These are phyloP conservation scores for Colletotrichum endophyticum DNA, from an alignment of 2,329 filamentous ascomycete species.

Conservation along the genomic window DNA sequence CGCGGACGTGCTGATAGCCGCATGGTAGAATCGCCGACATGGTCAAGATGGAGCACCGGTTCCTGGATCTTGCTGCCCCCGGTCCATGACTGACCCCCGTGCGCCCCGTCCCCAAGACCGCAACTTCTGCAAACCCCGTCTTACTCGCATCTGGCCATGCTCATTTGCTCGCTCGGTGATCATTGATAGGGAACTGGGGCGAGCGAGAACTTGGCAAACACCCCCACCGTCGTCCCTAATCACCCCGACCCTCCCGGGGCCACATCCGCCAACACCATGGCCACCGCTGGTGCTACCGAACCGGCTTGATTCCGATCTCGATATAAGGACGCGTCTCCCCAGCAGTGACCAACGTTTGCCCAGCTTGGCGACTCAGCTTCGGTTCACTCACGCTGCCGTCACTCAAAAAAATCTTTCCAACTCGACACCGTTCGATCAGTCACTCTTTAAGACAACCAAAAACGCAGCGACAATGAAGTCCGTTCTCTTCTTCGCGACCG, in stretches of 20 bases:
- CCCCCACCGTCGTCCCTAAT: slow-evolving; percentile 8
- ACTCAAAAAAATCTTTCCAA: not conserved
- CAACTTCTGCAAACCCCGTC: slow-evolving; percentile 1
- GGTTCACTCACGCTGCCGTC: slow-evolving; percentile 7
- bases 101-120: not conserved
- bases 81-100: not conserved
- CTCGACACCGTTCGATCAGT: not conserved
- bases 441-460: not conserved
- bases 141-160: not conserved
- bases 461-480: slow-evolving; percentile 8
- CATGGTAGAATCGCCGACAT: not conserved
- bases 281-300: not conserved
- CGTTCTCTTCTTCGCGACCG: slow-evolving; percentile 20
- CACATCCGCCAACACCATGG: not conserved
- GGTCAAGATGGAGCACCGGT: not conserved
- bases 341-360: not conserved
- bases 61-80: not conserved
- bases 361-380: slow-evolving; percentile 9
- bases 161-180: not conserved
- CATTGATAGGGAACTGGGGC: not conserved
- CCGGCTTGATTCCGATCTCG: slow-evolving; percentile 8
- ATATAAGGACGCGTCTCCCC: not conserved
- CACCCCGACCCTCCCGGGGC: slow-evolving; percentile 6
- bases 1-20: not conserved
- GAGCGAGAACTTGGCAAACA: not conserved